phyloP scores from a whole-genome alignment of 192 early-diverging fungal genomes.

The Linnemannia zychae region DNA sequence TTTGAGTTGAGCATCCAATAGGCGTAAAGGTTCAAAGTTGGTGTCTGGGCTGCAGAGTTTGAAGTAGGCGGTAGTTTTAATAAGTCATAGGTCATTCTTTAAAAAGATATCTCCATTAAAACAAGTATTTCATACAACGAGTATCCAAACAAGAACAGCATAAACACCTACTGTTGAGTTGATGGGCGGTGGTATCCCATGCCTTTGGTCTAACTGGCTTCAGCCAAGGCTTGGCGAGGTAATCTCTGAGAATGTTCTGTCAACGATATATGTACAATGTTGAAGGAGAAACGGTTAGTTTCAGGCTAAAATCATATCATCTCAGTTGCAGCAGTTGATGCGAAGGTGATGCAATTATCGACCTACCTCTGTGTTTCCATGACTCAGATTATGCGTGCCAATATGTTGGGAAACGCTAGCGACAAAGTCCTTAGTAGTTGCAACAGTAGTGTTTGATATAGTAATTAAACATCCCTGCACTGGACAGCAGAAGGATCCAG shows the following conservation, averaged over 20 bases:
- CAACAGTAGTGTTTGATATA: not conserved
- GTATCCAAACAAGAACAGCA: not conserved
- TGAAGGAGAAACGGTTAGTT: too few species aligned
- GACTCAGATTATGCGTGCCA: slow-evolving; percentile 12
- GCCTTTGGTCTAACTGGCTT: not conserved
- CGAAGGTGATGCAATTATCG: not conserved
- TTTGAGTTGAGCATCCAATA: slow-evolving; percentile 5
- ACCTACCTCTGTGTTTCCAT: slow-evolving; percentile 7
- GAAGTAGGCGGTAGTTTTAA: not conserved
- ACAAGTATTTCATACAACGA: not conserved
- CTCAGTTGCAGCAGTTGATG: not conserved
- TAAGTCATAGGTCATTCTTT: not conserved
- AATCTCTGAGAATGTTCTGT: not conserved
- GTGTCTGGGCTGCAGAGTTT: not conserved
- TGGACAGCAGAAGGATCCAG: slow-evolving; percentile 17
- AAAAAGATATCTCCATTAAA: not conserved
- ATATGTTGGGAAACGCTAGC: slow-evolving; percentile 13
- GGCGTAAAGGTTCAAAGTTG: not conserved
- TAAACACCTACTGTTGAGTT: not conserved
- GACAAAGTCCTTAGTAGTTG: not conserved
- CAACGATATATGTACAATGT: not conserved
- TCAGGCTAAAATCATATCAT: not conserved
- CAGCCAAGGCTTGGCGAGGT: not conserved
- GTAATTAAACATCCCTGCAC: slow-evolving; percentile 6
- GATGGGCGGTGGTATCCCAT: not conserved